Conservation (phyloP, 495 filamentous ascomycete genomes). For the Lichina pygmaea region DNA sequence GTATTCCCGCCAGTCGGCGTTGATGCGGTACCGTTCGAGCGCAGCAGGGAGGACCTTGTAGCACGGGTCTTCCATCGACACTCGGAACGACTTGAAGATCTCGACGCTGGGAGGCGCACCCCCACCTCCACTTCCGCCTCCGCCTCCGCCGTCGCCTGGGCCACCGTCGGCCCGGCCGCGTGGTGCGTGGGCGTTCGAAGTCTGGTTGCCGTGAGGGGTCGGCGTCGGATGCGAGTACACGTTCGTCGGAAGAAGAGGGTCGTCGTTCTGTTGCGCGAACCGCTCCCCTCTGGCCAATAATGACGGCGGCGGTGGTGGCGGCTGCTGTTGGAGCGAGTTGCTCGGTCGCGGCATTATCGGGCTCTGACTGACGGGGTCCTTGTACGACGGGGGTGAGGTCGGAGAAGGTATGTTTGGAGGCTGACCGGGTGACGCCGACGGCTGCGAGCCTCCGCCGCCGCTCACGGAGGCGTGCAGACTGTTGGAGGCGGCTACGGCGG, state of each 20-base stretch:
- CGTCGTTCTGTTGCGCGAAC: too few species aligned
- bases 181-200: not conserved
- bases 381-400: slow-evolving; percentile 37
- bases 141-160: not conserved
- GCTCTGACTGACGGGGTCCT: not conserved
- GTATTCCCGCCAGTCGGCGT: slow-evolving; percentile 88
- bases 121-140: slow-evolving; percentile 1
- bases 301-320: not conserved
- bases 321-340: not conserved
- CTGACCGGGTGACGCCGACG: slow-evolving; percentile 19
- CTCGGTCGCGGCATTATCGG: not conserved
- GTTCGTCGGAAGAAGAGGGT: not conserved
- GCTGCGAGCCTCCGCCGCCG: slow-evolving; percentile 20
- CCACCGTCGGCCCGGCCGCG: not conserved
- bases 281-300: not conserved
- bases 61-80: slow-evolving; percentile 93
- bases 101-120: slow-evolving; percentile 37
- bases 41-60: slow-evolving; percentile 91
- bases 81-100: slow-evolving; percentile 94
- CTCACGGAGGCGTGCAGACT: slow-evolving; percentile 49
- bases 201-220: not conserved
- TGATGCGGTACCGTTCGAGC: slow-evolving; percentile 93
- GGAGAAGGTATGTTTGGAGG: slow-evolving; percentile 56
- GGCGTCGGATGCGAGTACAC: not conserved
- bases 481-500: slow-evolving; percentile 44